Base-by-base conservation (phyloP, 148 eudicot species). In the Suaeda aralocaspica region DNA sequence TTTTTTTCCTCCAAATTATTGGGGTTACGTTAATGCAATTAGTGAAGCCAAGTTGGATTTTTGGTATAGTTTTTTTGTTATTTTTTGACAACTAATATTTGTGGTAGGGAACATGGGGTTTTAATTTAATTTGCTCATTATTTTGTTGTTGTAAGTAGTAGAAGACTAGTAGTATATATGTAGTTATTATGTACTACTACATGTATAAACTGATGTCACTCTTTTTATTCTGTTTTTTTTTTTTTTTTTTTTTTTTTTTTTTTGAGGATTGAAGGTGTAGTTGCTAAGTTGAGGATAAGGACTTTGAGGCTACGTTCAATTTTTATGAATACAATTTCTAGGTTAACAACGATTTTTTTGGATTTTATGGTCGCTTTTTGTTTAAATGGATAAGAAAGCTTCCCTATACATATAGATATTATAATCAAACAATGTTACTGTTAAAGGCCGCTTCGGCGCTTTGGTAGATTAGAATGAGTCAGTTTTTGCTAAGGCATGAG, bases 251-350 rank as follows among this genome's bases (percentile, higher is more conserved):
- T 9, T 59, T 76, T 34, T 4, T 36, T 3, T 36, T 36, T 4
- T 36, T 36, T 36, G n/a, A n/a, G n/a, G n/a, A 53, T 71, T 33
- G 34, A 64, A 44, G n/a, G 58, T 24, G 60, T 52, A 64, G 66
- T 71, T 71, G 72, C 52, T 29, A 59, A 71, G 80, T 72, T 71
- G 76, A 77, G 76, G 80, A 77, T 66, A 66, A 72, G 67, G 80
- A 66, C 76, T 71, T 74, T 46, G 59, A 66, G 62, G 39, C 60
- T 12, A 50, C 31, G 31, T 74, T 45, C 22, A 2, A 55, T 28
- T 12, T 16, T 3, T 2, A 29, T 19, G 2, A 24, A 33, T 28
- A 14, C 10, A 21, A 25, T 30, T 24, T 21, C 33, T 29, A 45
- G 31, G 5, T 59, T 34, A 4, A 30, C 33, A 57, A 13, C n/a